A percentile compares a stretch with the other conserved stretches of the same genome.
Conservation (phyloP, 441 rosid genomes). For the Dalechampia spathulata region DNA sequence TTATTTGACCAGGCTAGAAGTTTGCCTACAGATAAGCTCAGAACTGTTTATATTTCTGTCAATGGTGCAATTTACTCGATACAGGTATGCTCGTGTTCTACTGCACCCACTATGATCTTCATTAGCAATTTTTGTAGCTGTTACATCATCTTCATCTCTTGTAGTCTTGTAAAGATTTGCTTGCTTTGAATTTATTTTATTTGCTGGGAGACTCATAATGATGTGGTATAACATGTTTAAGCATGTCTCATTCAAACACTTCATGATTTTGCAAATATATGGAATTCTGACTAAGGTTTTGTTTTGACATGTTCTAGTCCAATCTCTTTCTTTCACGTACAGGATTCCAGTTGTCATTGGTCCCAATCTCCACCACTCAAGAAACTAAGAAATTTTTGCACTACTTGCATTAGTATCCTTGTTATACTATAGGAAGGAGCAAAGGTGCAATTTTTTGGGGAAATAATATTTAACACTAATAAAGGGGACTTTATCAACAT, state of each 20-base stretch:
- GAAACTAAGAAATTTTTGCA: background rate
- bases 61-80: slow-evolving; percentile 40
- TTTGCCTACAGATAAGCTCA: slow-evolving; percentile 53
- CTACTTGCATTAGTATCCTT: background rate
- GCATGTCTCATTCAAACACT: too few relatives aligned
- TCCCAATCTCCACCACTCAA: background rate
- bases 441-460: background rate
- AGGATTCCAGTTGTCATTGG: too few relatives aligned
- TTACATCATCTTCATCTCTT: slow-evolving; percentile 8
- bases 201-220: background rate
- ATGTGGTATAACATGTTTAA: too few relatives aligned
- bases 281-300: too few relatives aligned
- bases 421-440: background rate
- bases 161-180: background rate
- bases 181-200: background rate
- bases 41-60: slow-evolving; percentile 35
- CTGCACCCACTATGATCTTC: background rate
- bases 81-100: slow-evolving; percentile 31
- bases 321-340: too few relatives aligned
- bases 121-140: background rate
- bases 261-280: too few relatives aligned
- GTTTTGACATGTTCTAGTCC: too few relatives aligned
- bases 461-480: background rate
- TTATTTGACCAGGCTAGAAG: slow-evolving; percentile 49
- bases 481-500: background rate